Base-by-base conservation (phyloP, 2,329 filamentous ascomycete genomes). In the Huntiella bhutanensis region DNA sequence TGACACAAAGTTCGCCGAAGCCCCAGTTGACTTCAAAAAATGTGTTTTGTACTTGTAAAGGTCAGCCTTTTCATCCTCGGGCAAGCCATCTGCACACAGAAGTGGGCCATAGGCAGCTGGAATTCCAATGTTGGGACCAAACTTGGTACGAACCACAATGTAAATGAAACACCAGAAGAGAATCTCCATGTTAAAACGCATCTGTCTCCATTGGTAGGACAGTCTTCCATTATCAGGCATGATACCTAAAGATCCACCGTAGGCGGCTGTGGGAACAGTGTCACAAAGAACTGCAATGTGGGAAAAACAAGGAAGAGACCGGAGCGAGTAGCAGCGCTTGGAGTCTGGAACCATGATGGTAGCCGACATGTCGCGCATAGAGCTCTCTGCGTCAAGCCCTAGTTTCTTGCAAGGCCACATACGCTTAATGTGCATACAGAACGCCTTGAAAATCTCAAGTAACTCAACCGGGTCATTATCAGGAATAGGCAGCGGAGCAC, bases 121-220 rank as follows among this genome's bases (percentile, higher is more conserved):
- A 11, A 43, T 16, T 34, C 33, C 32, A 15, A 16, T 13, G 10
- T 43, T 32, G 10, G 11, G 19, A 12, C 41, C 32, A 19, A 34
- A 32, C 4, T 34, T 13, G 11, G 33, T n/a, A 17, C 13, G 8
- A 8, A 43, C 15, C 1, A 43, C 4, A 7, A 43, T 35, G 13
- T 43, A 43, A 17, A 43, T 16, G n/a, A 34, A 35, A 19, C 28
- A 8, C 41, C 41, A 43, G 28, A 34, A 43, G 28, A 43, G 11
- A 12, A 34, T 34, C 32, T 43, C 41, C 10, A 43, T 10, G 16
- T 34, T 28, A 16, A 43, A 34, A 4, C 41, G 28, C 11, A 34
- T 32, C 16, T 17, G n/a, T 13, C 12, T 15, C 10, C 19, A 6
- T 12, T 12, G 13, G 5, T 7, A 16, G 4, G 15, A 3, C 3